Conservation (phyloP, 2,329 filamentous ascomycete genomes). For the Bisporella sp. region DNA sequence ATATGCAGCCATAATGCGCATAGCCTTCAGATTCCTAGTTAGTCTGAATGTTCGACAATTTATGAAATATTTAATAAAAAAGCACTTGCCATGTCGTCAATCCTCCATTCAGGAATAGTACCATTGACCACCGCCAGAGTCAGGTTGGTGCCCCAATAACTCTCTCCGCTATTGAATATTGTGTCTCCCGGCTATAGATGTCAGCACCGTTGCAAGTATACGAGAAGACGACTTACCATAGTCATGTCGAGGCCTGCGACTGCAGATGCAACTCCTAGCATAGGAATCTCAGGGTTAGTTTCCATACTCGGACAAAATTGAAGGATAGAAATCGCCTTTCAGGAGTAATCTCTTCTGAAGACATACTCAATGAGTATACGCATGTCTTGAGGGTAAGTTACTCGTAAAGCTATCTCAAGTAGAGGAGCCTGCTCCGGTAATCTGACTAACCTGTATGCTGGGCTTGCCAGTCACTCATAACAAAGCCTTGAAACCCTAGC, state of each 20-base stretch:
- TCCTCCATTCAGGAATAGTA: constrained; percentile 75
- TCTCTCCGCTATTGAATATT: constrained; percentile 59
- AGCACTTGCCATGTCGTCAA: constrained; percentile 68
- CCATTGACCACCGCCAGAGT: constrained; percentile 85
- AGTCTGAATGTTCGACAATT: too few relatives aligned
- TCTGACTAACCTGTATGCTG: not conserved
- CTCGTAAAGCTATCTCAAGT: too few relatives aligned
- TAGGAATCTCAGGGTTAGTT: too few relatives aligned
- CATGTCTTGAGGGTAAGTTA: too few relatives aligned
- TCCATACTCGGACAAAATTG: too few relatives aligned
- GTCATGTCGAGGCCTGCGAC: not conserved
- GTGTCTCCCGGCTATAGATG: constrained; percentile 63
- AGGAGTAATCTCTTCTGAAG: too few relatives aligned
- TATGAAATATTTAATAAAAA: too few relatives aligned
- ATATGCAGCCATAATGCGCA: constrained; percentile 68
- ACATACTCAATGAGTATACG: too few relatives aligned
- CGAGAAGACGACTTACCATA: too few relatives aligned
- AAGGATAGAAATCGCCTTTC: too few relatives aligned
- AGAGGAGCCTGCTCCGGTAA: too few relatives aligned
- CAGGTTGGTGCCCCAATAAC: constrained; percentile 73
- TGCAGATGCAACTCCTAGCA: not conserved
- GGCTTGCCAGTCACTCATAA: constrained; percentile 76
- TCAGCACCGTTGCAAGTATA: too few relatives aligned
- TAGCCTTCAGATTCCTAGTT: constrained; percentile 34
- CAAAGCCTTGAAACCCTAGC: constrained; percentile 73